phyloP scores from a whole-genome alignment of 768 basidiomycete species.

The Boletus subcaerulescens region DNA sequence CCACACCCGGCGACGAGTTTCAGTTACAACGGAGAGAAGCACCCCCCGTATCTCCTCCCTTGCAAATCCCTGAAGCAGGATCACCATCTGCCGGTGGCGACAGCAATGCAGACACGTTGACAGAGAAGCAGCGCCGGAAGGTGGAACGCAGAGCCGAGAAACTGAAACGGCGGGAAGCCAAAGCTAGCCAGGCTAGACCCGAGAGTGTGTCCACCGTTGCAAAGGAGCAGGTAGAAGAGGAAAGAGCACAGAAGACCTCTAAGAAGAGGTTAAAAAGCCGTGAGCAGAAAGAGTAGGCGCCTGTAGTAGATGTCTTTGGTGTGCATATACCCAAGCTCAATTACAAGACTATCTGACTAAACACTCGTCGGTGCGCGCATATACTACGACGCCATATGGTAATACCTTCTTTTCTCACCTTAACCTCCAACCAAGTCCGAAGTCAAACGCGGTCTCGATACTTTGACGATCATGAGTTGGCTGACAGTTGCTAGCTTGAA shows the following conservation, averaged over 20 bases:
- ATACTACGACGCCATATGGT: too few relatives aligned
- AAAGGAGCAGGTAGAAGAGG: conserved; percentile 9
- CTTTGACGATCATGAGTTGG: too few relatives aligned
- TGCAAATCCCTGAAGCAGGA: neutral
- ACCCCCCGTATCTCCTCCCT: neutral
- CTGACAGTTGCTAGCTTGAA: too few relatives aligned
- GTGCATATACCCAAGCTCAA: too few relatives aligned
- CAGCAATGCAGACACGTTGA: neutral
- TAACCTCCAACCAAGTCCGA: too few relatives aligned
- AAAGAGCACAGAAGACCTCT: conserved; percentile 16
- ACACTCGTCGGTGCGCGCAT: too few relatives aligned
- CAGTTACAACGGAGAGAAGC: conserved; percentile 5
- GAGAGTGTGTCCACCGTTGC: neutral
- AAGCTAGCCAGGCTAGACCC: neutral
- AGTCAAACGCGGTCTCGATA: too few relatives aligned
- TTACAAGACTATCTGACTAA: too few relatives aligned
- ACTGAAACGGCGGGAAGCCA: conserved; percentile 17
- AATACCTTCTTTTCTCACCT: too few relatives aligned
- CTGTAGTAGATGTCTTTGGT: too few relatives aligned
- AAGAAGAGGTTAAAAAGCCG: conserved; percentile 29
- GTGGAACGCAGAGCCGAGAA: conserved; percentile 28
- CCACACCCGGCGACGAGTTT: neutral
- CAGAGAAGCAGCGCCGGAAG: conserved; percentile 34
- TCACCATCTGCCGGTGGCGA: conserved; percentile 12
- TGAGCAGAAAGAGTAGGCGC: conserved; percentile 12